These are phyloP conservation scores for Boletus mariae DNA, from an alignment of 1,284 basidiomycete genomes.

Conservation along the genomic window DNA sequence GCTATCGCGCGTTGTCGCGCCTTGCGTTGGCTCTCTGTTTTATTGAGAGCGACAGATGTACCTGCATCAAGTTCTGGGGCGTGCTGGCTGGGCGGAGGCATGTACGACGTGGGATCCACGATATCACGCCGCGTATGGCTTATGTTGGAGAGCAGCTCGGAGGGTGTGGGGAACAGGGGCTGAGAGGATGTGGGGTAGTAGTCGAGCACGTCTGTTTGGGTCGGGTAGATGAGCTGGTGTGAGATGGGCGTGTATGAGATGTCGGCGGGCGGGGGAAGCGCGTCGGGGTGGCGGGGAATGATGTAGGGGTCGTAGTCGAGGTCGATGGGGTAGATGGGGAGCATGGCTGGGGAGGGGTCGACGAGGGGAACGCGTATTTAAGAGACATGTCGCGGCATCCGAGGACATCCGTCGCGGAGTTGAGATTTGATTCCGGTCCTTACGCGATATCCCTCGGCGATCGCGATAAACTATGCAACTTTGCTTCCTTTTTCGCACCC, in stretches of 20 bases:
- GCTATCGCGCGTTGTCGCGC: constrained; percentile 51
- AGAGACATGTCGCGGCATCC: constrained; percentile 10
- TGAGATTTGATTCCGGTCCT: constrained; percentile 20
- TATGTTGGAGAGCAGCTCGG: constrained; percentile 54
- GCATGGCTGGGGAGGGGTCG: neutral
- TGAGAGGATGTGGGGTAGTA: constrained; percentile 28
- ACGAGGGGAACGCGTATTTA: neutral
- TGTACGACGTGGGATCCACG: neutral
- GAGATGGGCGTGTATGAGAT: neutral
- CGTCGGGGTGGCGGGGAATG: neutral
- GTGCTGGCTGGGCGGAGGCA: neutral
- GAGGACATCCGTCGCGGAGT: constrained; percentile 27
- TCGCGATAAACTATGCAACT: neutral
- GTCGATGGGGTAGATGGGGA: too few relatives aligned
- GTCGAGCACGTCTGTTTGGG: constrained; percentile 10
- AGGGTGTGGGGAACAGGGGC: constrained; percentile 55
- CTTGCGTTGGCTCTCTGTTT: constrained; percentile 46
- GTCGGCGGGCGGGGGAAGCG: neutral
- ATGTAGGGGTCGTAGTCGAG: constrained; percentile 11
- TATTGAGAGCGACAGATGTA: constrained; percentile 15
- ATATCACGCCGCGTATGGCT: constrained; percentile 12
- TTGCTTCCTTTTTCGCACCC: neutral
- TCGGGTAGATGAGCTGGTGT: neutral
- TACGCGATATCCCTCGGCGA: neutral
- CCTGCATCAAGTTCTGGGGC: neutral